Percentiles rank a stretch among this genome's conserved stretches.
Evolutionary conservation across 805 yeast genomes (phyloP).

Genomic region (Yarrowia sp.): DNA sequence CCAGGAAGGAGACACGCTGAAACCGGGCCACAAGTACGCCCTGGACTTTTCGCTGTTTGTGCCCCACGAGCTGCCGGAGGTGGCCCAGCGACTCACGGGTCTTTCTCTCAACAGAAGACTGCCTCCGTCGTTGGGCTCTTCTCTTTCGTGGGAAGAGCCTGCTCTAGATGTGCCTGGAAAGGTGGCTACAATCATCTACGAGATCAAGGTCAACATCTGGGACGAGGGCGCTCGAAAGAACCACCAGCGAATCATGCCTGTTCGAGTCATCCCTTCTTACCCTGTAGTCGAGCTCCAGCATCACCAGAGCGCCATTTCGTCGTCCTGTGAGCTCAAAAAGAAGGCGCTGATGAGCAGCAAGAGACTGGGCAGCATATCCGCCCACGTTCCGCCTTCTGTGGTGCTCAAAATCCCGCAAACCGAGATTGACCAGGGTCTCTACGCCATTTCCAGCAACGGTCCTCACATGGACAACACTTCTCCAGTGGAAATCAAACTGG

Average conservation of each 20-base stretch:
- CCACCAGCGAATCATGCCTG: conserved; percentile 33
- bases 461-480: conserved; percentile 27
- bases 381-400: conserved; percentile 35
- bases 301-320: conserved; percentile 30
- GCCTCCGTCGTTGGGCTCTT: conserved; percentile 36
- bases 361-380: conserved; percentile 3
- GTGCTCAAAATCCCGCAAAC: conserved; percentile 38
- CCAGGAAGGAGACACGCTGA: conserved; percentile 26
- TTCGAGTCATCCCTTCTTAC: conserved; percentile 33
- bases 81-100: conserved; percentile 36
- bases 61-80: conserved; percentile 33
- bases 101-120: conserved; percentile 38
- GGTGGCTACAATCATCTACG: conserved; percentile 36
- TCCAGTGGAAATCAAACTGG: conserved; percentile 32
- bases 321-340: conserved; percentile 26
- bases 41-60: conserved; percentile 36
- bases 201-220: conserved; percentile 25
- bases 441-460: conserved; percentile 56
- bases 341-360: conserved; percentile 18
- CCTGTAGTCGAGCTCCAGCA: conserved; percentile 34
- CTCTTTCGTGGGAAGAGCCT: conserved; percentile 34
- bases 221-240: conserved; percentile 20
- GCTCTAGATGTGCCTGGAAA: conserved; percentile 33
- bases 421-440: conserved; percentile 87
- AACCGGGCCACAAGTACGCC: conserved; percentile 23